These are phyloP conservation scores for Plasmodium fragile DNA, from an alignment of 169 alveolate genomes.

Conservation along the genomic window DNA sequence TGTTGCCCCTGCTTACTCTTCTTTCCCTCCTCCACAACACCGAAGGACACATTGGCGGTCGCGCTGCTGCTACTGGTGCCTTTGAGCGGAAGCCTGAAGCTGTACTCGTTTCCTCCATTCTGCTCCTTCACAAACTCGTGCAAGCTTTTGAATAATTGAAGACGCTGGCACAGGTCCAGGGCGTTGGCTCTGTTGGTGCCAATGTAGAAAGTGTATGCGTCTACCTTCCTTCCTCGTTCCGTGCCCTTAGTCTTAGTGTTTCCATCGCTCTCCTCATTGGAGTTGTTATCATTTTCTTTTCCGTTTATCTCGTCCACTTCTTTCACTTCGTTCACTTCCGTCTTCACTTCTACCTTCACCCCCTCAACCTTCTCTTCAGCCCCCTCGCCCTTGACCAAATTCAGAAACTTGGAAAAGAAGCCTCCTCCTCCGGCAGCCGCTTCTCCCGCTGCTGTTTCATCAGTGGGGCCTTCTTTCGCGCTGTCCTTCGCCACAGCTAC, in stretches of 20 bases:
- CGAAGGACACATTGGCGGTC: not conserved
- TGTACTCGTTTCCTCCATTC: conserved; percentile 81
- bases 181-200: conserved; percentile 84
- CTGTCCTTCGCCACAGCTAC: conserved; percentile 46
- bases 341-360: not conserved
- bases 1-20: not conserved
- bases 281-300: conserved; percentile 17
- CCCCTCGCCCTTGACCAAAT: not conserved
- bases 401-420: not conserved
- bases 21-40: not conserved
- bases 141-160: conserved; percentile 74
- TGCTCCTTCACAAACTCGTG: conserved; percentile 79
- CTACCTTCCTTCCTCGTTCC: conserved; percentile 54
- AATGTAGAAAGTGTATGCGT: conserved; percentile 76
- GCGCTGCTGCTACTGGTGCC: not conserved
- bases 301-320: not conserved
- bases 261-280: conserved; percentile 47
- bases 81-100: conserved; percentile 83
- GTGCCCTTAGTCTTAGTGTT: conserved; percentile 22
- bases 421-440: not conserved
- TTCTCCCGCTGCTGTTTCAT: conserved; percentile 10
- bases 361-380: not conserved
- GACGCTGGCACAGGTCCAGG: conserved; percentile 78
- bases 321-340: not conserved
- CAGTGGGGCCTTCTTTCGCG: conserved; percentile 72